Evolutionary conservation across 176 grass and related monocot genomes (phyloP), one percentile per base, ranked within the genome.

Genomic region (Carex cristatella): DNA sequence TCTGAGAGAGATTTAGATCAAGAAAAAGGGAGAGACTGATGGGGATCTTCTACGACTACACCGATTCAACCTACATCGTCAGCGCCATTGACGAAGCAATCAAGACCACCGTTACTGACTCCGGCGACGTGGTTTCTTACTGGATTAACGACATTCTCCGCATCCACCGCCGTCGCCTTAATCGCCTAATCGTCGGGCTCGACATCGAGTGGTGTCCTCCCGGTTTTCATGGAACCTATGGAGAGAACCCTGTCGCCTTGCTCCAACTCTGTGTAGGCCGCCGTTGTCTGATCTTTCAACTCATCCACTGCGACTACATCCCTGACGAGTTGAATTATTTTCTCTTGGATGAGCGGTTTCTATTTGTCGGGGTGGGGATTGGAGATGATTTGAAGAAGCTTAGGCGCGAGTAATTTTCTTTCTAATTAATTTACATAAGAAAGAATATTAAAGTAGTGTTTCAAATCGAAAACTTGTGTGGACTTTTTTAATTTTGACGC

Each of bases 231-330:
- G 30, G 4, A 30, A 32, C 33, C 80, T 6, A 67, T 12, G 19
- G 16, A 3, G 88, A 79, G 65, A 88, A 93, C 67, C 86, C 67
- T 5, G 84, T 87, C 0, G 94, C 88, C 33, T 46, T 88, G 38
- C 86, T 92, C 78, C 91, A 90, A 85, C 86, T 97, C 44, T 97
- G 89, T 86, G 86, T 97, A 30, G 89, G 10, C 56, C 86, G 42
- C 57, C 87, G 84, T 51, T 91, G 91, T 81, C 91, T 97, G 84
- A 15, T 97, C 86, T 97, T 94, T 89, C 91, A 86, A 76, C 23
- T 97, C 82, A 79, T 89, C 78, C 72, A 87, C 55, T 86, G 89
- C 71, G 94, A 91, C 86, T 74, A 38, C 65, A 1, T 89, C 35
- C 91, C 91, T 3, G 2, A 3, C 19, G 12, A 61, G 0, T 88